These are phyloP conservation scores for Pachysandra terminalis DNA, from an alignment of 164 flowering plant species.

Conservation along the genomic window DNA sequence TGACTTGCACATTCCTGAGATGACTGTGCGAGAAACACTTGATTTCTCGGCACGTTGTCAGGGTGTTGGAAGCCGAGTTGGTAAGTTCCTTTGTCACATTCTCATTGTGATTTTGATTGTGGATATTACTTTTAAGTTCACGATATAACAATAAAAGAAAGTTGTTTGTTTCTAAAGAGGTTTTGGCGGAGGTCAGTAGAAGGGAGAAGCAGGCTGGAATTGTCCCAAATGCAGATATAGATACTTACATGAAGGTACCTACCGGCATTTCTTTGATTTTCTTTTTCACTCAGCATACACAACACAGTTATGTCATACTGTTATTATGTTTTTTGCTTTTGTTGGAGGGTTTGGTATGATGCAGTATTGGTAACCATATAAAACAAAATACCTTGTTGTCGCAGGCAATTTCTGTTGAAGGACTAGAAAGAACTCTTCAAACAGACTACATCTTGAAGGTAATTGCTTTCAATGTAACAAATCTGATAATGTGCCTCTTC, in stretches of 20 bases:
- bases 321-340: no score
- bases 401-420: slow-evolving; percentile 60
- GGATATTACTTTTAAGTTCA: no score
- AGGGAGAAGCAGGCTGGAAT: slow-evolving; percentile 64
- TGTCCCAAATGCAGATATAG: slow-evolving; percentile 66
- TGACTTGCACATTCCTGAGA: slow-evolving; percentile 59
- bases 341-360: no score
- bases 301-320: no score
- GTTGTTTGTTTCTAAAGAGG: slow-evolving; percentile 29
- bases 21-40: slow-evolving; percentile 68
- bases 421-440: slow-evolving; percentile 50
- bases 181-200: slow-evolving; percentile 53
- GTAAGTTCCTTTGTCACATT: slow-evolving; percentile 14
- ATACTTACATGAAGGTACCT: slow-evolving; percentile 71
- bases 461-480: slow-evolving; percentile 10
- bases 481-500: no score
- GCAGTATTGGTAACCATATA: no score
- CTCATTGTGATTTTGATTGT: no score
- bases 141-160: background rate
- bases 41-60: slow-evolving; percentile 66
- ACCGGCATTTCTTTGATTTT: background rate
- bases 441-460: slow-evolving; percentile 75
- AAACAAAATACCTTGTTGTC: slow-evolving; percentile 7
- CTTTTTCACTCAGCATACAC: no score
- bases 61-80: slow-evolving; percentile 52